These are phyloP conservation scores for Chimonanthus salicifolius DNA, from an alignment of 164 flowering plant genomes.

Conservation along the genomic window DNA sequence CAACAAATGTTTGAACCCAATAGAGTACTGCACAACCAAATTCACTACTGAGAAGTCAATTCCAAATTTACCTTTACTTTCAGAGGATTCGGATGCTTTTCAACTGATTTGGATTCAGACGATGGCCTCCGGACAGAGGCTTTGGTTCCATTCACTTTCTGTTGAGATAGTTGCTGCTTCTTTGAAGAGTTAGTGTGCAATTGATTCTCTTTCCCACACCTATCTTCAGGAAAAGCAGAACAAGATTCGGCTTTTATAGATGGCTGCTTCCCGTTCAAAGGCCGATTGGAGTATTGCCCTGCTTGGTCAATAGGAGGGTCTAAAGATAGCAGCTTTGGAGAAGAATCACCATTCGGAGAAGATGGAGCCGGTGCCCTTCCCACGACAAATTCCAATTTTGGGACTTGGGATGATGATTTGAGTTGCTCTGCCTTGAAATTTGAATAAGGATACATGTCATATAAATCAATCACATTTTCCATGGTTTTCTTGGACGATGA, in stretches of 20 bases:
- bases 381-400: conserved; percentile 13
- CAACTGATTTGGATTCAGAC: conserved; percentile 19
- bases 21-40: not conserved
- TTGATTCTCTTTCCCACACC: conserved; percentile 51
- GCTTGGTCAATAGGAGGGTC: conserved; percentile 9
- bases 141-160: conserved; percentile 16
- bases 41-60: not conserved
- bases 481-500: conserved; percentile 50
- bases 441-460: conserved; percentile 12
- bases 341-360: conserved; percentile 22
- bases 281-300: conserved; percentile 8
- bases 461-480: conserved; percentile 22
- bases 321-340: conserved; percentile 7
- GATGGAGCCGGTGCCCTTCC: conserved; percentile 14
- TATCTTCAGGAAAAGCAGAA: conserved; percentile 31
- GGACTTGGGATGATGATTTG: conserved; percentile 21
- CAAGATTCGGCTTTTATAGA: conserved; percentile 13
- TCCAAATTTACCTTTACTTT: conserved; percentile 36
- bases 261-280: conserved; percentile 7
- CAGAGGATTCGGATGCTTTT: conserved; percentile 34
- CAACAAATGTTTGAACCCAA: conserved; percentile 3
- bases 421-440: conserved; percentile 25
- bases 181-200: conserved; percentile 25
- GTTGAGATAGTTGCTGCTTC: conserved; percentile 27
- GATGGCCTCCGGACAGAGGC: conserved; percentile 33